These are phyloP conservation scores for Amoebophrya sp. DNA, from an alignment of 169 alveolate genomes.

Conservation along the genomic window DNA sequence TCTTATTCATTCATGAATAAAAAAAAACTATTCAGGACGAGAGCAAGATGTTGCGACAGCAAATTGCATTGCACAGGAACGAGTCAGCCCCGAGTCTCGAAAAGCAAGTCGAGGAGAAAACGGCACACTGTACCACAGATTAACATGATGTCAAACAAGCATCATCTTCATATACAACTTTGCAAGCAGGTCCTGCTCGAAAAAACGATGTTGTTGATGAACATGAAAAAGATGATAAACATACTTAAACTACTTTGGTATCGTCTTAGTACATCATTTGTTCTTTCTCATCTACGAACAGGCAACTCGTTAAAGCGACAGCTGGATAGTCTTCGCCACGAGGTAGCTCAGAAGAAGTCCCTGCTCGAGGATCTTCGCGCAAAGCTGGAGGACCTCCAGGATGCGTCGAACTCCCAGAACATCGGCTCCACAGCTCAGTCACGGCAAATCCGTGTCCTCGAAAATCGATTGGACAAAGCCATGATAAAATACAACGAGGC, in stretches of 20 bases:
- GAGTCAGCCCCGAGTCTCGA: conserved; percentile 40
- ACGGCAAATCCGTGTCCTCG: conserved; percentile 74
- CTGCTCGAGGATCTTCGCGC: conserved; percentile 43
- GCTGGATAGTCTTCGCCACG: conserved; percentile 43
- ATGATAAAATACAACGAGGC: conserved; percentile 80
- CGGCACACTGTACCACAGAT: not conserved
- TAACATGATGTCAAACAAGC: too few relatives aligned
- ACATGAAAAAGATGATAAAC: too few relatives aligned
- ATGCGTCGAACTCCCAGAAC: not conserved
- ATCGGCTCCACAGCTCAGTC: conserved; percentile 33
- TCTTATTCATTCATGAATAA: too few relatives aligned
- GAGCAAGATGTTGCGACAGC: conserved; percentile 35
- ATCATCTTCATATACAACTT: too few relatives aligned
- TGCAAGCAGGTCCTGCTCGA: too few relatives aligned
- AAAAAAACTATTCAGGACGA: not conserved
- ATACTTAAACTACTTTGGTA: too few relatives aligned
- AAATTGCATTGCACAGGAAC: conserved; percentile 39
- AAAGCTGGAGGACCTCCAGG: conserved; percentile 36
- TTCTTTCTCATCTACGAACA: too few relatives aligned
- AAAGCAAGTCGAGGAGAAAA: conserved; percentile 36
- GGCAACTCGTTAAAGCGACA: conserved; percentile 44
- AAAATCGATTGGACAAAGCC: conserved; percentile 75
- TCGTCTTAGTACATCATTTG: too few relatives aligned
- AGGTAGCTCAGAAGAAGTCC: conserved; percentile 45
- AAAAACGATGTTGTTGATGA: too few relatives aligned